Percentiles rank a stretch among this genome's conserved stretches.
Evolutionary conservation across 495 filamentous ascomycete species (phyloP).

Genomic region (Penicillium diatomitis): DNA sequence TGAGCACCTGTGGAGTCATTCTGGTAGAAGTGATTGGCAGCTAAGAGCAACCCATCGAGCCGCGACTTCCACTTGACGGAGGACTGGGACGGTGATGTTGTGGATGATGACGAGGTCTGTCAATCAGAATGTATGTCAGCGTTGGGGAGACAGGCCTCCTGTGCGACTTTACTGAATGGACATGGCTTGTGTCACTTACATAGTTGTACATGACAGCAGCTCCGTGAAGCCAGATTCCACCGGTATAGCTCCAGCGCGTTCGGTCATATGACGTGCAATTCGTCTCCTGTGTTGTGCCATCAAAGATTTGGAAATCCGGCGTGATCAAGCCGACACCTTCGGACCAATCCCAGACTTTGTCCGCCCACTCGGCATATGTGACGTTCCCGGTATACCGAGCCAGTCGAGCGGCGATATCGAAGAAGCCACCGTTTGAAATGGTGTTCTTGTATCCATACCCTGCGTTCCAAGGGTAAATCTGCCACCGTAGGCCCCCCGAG

Average conservation of each 20-base stretch:
- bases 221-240: conserved; percentile 26
- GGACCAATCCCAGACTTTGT: conserved; percentile 65
- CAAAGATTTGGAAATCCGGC: conserved; percentile 49
- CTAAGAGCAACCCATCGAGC: conserved; percentile 48
- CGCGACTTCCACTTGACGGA: conserved; percentile 47
- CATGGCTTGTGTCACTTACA: not conserved
- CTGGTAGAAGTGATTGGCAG: conserved; percentile 42
- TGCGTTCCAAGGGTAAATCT: conserved; percentile 70
- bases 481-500: conserved; percentile 69
- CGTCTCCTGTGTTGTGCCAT: conserved; percentile 47
- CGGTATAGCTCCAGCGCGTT: conserved; percentile 31
- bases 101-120: conserved; percentile 5
- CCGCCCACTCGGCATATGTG: conserved; percentile 72
- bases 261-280: conserved; percentile 30
- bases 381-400: conserved; percentile 67
- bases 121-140: not conserved
- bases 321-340: conserved; percentile 52
- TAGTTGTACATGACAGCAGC: conserved; percentile 29
- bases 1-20: conserved; percentile 23
- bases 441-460: conserved; percentile 80
- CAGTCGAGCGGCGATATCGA: conserved; percentile 69
- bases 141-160: too few relatives aligned
- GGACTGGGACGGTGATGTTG: conserved; percentile 30
- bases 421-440: conserved; percentile 72
- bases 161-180: too few relatives aligned